Base-by-base conservation (phyloP, 2,329 filamentous ascomycete genomes). In the Monosporascus sp. region DNA sequence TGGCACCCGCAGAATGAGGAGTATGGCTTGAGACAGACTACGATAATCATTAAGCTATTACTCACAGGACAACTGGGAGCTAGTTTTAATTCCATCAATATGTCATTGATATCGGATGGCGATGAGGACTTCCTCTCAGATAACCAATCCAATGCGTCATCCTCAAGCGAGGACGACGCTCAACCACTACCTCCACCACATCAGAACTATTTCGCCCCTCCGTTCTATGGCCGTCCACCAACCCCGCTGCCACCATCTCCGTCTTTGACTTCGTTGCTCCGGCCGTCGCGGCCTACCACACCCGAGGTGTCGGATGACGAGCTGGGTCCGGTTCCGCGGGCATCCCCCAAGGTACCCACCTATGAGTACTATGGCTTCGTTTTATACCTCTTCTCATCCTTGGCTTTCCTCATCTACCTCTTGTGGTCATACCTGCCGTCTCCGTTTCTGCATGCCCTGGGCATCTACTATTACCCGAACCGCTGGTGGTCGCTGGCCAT, bases 331-430 rank as follows among this genome's bases (percentile, higher is more conserved):
- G 84, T 96, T 19, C 90, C 92, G 6, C 87, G 91, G 52, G 92
- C 91, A 2, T 87, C 87, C 51, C 94, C 94, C 2, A 91, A 94
- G 68, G 92, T 99, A 2, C 94, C 94, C n/a, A 99, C 94, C 0
- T 97, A 99, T 75, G 94, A 99, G 70, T 99, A 97, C 81, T 97
- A 97, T 70, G 94, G 94, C 68, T 99, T 99, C 73, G 93, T 96
- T 51, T 82, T 99, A 49, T 97, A 99, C 74, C 81, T 99, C 40
- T 90, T 93, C 67, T 92, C 88, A 57, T 90, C 87, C 22, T 77
- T 94, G 50, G 85, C 85, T 2, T 97, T 97, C 68, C 76, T 88
- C 67, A 78, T 82, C 65, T 88, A 84, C 69, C 74, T 86, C 16
- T 75, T 86, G 11, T 97, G 92, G 94, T 88, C 88, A 16, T 97